These are phyloP conservation scores for Annona squamosa DNA, from an alignment of 164 flowering plant genomes.

Conservation along the genomic window DNA sequence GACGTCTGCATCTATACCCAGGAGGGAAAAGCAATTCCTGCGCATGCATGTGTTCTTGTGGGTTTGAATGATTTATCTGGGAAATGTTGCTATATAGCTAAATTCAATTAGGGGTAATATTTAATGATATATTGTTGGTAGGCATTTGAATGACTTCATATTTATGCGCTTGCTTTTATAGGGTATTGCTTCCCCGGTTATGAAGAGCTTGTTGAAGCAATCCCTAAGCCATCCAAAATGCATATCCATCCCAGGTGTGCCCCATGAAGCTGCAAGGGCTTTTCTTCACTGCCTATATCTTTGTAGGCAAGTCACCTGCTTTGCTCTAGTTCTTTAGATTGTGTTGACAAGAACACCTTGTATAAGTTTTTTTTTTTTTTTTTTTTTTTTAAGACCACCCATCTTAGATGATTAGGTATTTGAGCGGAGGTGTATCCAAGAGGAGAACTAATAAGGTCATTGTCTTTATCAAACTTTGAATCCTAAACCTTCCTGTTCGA, in stretches of 20 bases:
- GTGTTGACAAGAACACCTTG: too few species aligned
- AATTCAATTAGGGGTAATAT: too few species aligned
- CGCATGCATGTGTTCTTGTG: constrained; percentile 70
- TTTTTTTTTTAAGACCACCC: too few species aligned
- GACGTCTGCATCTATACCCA: constrained; percentile 61
- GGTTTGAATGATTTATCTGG: constrained; percentile 16
- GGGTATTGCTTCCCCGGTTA: constrained; percentile 80
- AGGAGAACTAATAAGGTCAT: too few species aligned
- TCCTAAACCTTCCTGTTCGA: too few species aligned
- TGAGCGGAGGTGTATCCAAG: too few species aligned
- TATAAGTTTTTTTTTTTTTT: too few species aligned
- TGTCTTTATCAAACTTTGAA: too few species aligned
- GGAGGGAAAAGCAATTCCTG: constrained; percentile 46
- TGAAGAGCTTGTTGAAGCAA: constrained; percentile 57
- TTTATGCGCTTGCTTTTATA: constrained; percentile 16
- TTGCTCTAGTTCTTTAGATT: too few species aligned
- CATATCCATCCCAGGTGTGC: constrained; percentile 65
- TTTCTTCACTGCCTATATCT: constrained; percentile 77
- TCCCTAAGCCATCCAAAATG: constrained; percentile 32
- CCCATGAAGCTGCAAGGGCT: constrained; percentile 67
- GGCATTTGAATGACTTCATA: neutral
- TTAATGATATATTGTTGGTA: neutral
- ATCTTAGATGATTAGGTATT: too few species aligned
- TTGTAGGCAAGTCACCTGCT: constrained; percentile 45
- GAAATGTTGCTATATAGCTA: too few species aligned